A percentile compares a stretch with the other conserved stretches of the same genome.
These are phyloP conservation scores for Penicillium argentinense DNA, from an alignment of 495 filamentous ascomycete species.

Conservation along the genomic window DNA sequence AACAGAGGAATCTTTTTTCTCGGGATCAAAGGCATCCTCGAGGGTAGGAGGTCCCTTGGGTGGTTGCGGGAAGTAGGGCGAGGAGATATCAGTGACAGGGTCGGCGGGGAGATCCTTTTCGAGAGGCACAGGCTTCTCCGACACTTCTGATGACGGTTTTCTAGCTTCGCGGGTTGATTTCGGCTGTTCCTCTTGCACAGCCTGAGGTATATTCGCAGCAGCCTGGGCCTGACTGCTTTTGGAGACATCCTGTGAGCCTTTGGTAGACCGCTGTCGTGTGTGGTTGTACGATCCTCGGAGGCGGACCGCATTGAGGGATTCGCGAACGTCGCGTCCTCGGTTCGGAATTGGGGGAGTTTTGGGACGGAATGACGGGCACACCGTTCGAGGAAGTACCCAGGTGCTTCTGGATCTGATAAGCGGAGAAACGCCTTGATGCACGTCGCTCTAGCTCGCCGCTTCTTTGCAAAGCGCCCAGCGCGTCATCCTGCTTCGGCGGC, in stretches of 20 bases:
- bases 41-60: constrained; percentile 30
- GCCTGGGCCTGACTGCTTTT: constrained; percentile 46
- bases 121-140: constrained; percentile 54
- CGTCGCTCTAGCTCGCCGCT: constrained; percentile 90
- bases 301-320: constrained; percentile 91
- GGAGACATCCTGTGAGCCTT: constrained; percentile 54
- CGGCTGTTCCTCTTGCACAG: constrained; percentile 46
- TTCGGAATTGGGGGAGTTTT: constrained; percentile 88
- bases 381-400: constrained; percentile 78
- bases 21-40: constrained; percentile 45
- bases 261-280: constrained; percentile 59
- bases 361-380: constrained; percentile 80
- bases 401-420: constrained; percentile 94
- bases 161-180: constrained; percentile 38
- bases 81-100: constrained; percentile 17
- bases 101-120: constrained; percentile 25
- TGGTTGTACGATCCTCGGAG: constrained; percentile 68
- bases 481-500: constrained; percentile 83
- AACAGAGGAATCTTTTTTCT: constrained; percentile 46
- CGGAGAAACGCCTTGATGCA: constrained; percentile 89
- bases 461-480: constrained; percentile 83
- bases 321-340: constrained; percentile 80
- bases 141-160: no score
- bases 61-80: constrained; percentile 36
- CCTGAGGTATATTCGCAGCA: constrained; percentile 66